A percentile compares a stretch with the other conserved stretches of the same genome.
Conservation (phyloP, 73 alveolate species). For the Diophrys appendiculata region DNA sequence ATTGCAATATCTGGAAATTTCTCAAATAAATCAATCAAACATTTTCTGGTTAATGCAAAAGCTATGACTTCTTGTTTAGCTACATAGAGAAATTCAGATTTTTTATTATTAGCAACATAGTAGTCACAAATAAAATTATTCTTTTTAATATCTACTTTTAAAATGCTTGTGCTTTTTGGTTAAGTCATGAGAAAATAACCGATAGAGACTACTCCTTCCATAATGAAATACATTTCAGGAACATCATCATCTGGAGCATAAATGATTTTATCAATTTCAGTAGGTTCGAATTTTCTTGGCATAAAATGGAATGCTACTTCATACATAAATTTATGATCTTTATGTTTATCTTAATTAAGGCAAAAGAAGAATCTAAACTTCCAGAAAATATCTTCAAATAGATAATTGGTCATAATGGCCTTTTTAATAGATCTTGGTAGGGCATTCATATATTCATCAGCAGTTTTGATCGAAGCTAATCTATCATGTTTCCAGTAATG, state of each 20-base stretch:
- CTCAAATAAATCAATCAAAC: constrained; percentile 35
- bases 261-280: constrained; percentile 40
- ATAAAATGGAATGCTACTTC: constrained; percentile 57
- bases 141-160: constrained; percentile 16
- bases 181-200: constrained; percentile 32
- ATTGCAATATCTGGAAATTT: constrained; percentile 51
- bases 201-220: constrained; percentile 43
- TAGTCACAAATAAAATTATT: constrained; percentile 46
- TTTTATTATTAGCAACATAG: constrained; percentile 47
- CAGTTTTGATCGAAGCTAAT: constrained; percentile 60
- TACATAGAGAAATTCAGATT: constrained; percentile 38
- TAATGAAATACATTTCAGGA: constrained; percentile 62
- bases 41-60: constrained; percentile 37
- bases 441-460: constrained; percentile 73
- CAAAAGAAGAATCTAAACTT: constrained; percentile 47
- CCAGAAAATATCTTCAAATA: constrained; percentile 47
- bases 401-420: constrained; percentile 42
- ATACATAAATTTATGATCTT: constrained; percentile 51
- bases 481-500: constrained; percentile 82
- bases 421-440: constrained; percentile 79
- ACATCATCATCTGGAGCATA: constrained; percentile 63
- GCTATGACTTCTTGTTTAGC: constrained; percentile 29
- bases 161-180: constrained; percentile 15
- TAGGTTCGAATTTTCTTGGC: constrained; percentile 51
- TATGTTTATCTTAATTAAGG: constrained; percentile 17